A percentile compares a stretch with the other conserved stretches of the same genome.
Evolutionary conservation across 192 early-diverging fungal species (phyloP).

Genomic region (Coemansia sp.): DNA sequence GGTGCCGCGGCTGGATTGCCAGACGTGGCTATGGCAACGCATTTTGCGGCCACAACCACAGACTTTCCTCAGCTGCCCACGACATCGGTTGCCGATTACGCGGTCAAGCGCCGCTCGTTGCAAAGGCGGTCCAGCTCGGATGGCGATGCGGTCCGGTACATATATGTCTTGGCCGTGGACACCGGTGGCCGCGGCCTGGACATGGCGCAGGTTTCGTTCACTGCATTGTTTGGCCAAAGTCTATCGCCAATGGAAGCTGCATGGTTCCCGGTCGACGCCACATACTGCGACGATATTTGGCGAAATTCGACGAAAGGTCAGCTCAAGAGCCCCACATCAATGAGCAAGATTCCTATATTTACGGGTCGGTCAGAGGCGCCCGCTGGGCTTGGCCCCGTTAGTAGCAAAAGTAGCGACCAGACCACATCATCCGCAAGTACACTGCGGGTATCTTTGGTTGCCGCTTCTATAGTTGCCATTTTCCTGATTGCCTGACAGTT

Average conservation of each 20-base stretch:
- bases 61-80: conserved; percentile 35
- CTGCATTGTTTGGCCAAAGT: conserved; percentile 55
- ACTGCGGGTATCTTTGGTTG: not conserved
- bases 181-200: conserved; percentile 59
- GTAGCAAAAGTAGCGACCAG: not conserved
- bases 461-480: not conserved
- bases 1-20: conserved; percentile 30
- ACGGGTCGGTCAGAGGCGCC: conserved; percentile 26
- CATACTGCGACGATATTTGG: conserved; percentile 51
- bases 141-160: conserved; percentile 27
- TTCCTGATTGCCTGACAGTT: not conserved
- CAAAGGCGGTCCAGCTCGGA: conserved; percentile 1
- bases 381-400: conserved; percentile 23
- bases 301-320: conserved; percentile 36
- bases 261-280: conserved; percentile 54
- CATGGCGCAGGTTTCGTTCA: conserved; percentile 54
- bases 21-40: conserved; percentile 39
- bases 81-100: conserved; percentile 7
- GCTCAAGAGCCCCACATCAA: conserved; percentile 25
- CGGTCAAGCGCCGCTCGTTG: not conserved
- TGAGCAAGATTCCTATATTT: conserved; percentile 24
- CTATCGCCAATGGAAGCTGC: conserved; percentile 48
- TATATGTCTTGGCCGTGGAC: conserved; percentile 59
- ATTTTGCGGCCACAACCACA: conserved; percentile 39
- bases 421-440: not conserved